Evolutionary conservation across 2,329 filamentous ascomycete genomes (phyloP), one percentile per base, ranked within the genome.

Genomic region (Exophiala oligosperma): DNA sequence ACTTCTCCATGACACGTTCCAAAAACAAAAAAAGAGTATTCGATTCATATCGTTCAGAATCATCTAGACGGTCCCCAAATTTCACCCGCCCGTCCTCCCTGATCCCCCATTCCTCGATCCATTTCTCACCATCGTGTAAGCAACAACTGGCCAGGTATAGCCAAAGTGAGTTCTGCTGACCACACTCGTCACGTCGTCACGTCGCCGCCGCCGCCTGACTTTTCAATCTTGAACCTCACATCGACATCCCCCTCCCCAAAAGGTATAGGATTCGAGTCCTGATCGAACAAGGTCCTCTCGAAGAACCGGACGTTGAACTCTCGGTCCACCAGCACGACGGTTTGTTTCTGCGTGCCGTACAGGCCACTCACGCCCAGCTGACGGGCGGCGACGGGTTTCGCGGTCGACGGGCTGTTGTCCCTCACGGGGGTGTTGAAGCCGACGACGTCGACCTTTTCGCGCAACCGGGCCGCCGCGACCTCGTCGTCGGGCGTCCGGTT

Each of bases 301-400:
- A 86, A 76, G 65, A 83, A 88, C n/a, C 78, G 81, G 37, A 85
- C 78, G 53, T 77, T 76, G 1, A 83, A 83, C n/a, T 79, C 67
- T 29, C 73, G 72, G 64, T 80, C 75, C 21, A 86, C 83, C 12
- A 88, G 70, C 1, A 88, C 74, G 6, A 88, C 73, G 1, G 82
- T 85, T 68, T 88, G 84, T 70, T 84, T 85, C 68, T 86, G 83
- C 2, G 85, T 88, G 0, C 85, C 85, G 67, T 88, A 88, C 6
- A 79, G 71, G 0, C 81, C 82, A 56, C 73, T 76, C 50, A 72
- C 62, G 68, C 80, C 73, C 64, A 72, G 63, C 67, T 68, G 59
- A 6, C 57, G 54, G n/a, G 64, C 43, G 21, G 62, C 14, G 60
- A 48, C 9, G 38, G 29, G 26, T 54, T 51, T 7, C 26, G 7